phyloP scores from a whole-genome alignment of 441 rosid species.

The Pelargonium myrrhifolium region DNA sequence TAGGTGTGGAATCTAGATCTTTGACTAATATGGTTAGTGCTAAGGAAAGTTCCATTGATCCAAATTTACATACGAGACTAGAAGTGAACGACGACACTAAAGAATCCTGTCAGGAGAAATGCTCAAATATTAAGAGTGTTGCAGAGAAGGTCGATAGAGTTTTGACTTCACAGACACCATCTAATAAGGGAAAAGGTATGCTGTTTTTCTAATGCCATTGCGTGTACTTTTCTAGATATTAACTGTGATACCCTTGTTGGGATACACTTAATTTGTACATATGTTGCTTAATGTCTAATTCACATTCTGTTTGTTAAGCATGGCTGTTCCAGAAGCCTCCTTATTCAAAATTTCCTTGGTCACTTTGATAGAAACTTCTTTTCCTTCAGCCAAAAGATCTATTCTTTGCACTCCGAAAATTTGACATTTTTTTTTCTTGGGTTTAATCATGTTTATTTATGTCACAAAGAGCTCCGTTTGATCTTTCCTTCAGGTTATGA shows the following conservation, averaged over 20 bases:
- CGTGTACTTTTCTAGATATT: conserved; percentile 1
- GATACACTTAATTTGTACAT: not conserved
- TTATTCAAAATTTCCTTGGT: too few relatives aligned
- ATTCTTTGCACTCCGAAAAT: too few relatives aligned
- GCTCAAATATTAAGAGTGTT: conserved; percentile 30
- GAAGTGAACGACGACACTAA: conserved; percentile 31
- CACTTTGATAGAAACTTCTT: too few relatives aligned
- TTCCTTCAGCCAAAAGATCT: too few relatives aligned
- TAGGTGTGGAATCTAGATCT: conserved; percentile 35
- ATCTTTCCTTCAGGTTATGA: not conserved
- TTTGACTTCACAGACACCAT: conserved; percentile 32
- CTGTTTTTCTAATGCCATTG: conserved; percentile 9
- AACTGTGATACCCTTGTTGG: conserved; percentile 2
- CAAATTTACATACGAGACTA: conserved; percentile 21
- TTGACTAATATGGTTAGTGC: conserved; percentile 21
- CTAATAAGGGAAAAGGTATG: conserved; percentile 48
- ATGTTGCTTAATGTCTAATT: too few relatives aligned
- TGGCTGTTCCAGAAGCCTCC: too few relatives aligned
- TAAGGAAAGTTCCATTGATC: conserved; percentile 28
- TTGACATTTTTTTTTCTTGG: too few relatives aligned
- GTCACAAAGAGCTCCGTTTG: not conserved
- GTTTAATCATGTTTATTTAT: not conserved
- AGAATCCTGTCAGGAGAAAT: conserved; percentile 34
- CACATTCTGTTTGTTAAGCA: too few relatives aligned
- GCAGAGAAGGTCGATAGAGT: conserved; percentile 37